A percentile compares a stretch with the other conserved stretches of the same genome.
Conservation (phyloP, 805 yeast genomes). For the Lipomyces yamanashiensis region DNA sequence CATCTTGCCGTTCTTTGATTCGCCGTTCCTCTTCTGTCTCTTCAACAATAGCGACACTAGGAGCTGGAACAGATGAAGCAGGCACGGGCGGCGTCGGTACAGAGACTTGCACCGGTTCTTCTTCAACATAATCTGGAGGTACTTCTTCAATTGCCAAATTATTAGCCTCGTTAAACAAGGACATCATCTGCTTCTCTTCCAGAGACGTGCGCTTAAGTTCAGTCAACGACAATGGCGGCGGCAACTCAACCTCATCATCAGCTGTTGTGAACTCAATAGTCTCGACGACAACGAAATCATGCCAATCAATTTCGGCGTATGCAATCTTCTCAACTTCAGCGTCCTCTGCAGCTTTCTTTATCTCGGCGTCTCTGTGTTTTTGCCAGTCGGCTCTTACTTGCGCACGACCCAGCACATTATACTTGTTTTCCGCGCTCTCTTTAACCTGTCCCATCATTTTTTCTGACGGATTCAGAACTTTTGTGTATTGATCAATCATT, state of each 20-base stretch:
- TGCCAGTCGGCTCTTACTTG: conserved; percentile 61
- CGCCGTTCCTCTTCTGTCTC: conserved; percentile 26
- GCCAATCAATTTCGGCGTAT: conserved; percentile 86
- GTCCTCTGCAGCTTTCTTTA: conserved; percentile 45
- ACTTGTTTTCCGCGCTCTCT: conserved; percentile 43
- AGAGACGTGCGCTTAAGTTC: conserved; percentile 67
- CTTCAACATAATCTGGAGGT: conserved; percentile 44
- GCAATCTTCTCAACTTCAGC: conserved; percentile 50
- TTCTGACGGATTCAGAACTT: conserved; percentile 44
- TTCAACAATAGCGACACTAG: background rate
- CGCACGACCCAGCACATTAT: conserved; percentile 53
- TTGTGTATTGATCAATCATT: conserved; percentile 62
- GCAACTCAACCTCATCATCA: conserved; percentile 61
- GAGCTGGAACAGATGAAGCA: conserved; percentile 3
- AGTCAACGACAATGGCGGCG: conserved; percentile 56
- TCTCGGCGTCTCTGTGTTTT: conserved; percentile 47
- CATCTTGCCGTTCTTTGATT: conserved; percentile 30
- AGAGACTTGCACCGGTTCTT: background rate
- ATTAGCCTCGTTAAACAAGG: conserved; percentile 29
- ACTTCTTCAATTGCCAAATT: conserved; percentile 49
- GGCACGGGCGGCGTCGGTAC: conserved; percentile 6
- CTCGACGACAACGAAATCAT: conserved; percentile 73
- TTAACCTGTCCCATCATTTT: conserved; percentile 38
- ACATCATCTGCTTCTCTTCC: conserved; percentile 52
- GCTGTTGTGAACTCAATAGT: conserved; percentile 66